phyloP scores from a whole-genome alignment of 306 rosid genomes.

The Nissolia schottii region DNA sequence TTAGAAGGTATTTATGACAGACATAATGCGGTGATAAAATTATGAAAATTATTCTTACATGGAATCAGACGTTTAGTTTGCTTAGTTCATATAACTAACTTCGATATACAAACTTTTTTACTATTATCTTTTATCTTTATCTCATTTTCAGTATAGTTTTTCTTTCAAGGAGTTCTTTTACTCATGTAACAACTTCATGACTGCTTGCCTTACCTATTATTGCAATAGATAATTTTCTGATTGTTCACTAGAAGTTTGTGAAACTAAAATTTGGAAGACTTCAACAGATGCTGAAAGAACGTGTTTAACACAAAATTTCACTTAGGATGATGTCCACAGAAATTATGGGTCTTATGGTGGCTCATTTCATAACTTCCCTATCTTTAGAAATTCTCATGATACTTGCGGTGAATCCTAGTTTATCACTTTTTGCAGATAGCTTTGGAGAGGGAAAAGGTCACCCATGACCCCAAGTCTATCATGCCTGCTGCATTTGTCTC shows the following conservation, averaged over 20 bases:
- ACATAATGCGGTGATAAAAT: neutral
- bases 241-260: constrained; percentile 13
- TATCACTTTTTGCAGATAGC: constrained; percentile 55
- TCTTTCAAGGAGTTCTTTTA: neutral
- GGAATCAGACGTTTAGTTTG: constrained; percentile 2
- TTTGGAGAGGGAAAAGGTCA: constrained; percentile 59
- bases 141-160: neutral
- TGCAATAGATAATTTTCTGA: constrained; percentile 6
- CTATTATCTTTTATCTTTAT: neutral
- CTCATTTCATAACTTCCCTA: neutral
- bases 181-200: neutral
- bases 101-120: neutral
- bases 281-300: neutral
- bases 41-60: neutral
- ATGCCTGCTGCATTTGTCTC: constrained; percentile 97
- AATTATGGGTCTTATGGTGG: neutral
- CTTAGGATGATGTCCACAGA: neutral
- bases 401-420: constrained; percentile 6
- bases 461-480: constrained; percentile 51
- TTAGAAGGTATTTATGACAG: no score
- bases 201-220: neutral
- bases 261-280: constrained; percentile 7
- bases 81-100: neutral
- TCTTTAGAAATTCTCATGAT: neutral
- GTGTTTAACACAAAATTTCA: neutral